These are phyloP conservation scores for Chalciporus sp. DNA, from an alignment of 1,284 basidiomycete species.

Conservation along the genomic window DNA sequence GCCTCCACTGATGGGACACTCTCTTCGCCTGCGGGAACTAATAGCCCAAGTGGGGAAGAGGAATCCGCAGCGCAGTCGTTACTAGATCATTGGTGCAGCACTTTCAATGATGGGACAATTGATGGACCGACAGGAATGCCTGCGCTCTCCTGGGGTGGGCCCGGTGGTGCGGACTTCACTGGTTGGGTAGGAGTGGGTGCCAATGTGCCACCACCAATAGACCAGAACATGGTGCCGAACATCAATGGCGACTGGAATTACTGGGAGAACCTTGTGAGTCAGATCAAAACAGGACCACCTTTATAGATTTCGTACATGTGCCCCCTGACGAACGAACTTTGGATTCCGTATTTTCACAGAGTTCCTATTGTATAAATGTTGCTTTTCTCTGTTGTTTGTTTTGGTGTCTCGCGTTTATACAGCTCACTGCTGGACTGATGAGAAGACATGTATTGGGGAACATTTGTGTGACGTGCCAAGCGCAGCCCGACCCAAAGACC, in stretches of 20 bases:
- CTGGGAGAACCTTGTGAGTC: slow-evolving; percentile 79
- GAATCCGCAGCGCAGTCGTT: slow-evolving; percentile 74
- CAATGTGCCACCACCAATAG: slow-evolving; percentile 33
- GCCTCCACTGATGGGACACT: slow-evolving; percentile 43
- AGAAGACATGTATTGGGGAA: too few relatives aligned
- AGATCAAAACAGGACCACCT: slow-evolving; percentile 57
- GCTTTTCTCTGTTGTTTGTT: neutral
- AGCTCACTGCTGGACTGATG: too few relatives aligned
- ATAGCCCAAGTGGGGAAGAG: slow-evolving; percentile 72
- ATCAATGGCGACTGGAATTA: slow-evolving; percentile 77
- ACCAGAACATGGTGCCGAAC: slow-evolving; percentile 46
- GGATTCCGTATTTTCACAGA: slow-evolving; percentile 6
- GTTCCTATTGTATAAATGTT: slow-evolving; percentile 8
- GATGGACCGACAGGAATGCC: slow-evolving; percentile 53
- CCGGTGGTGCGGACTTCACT: slow-evolving; percentile 57
- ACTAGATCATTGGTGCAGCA: slow-evolving; percentile 80
- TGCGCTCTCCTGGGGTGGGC: slow-evolving; percentile 63
- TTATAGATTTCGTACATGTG: slow-evolving; percentile 22
- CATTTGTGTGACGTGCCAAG: too few relatives aligned
- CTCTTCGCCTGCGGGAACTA: slow-evolving; percentile 56
- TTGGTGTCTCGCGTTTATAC: too few relatives aligned
- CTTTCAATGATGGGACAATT: slow-evolving; percentile 63
- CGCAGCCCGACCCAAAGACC: too few relatives aligned
- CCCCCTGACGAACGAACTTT: slow-evolving; percentile 10
- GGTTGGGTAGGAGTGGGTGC: slow-evolving; percentile 56